phyloP scores from a whole-genome alignment of 2,329 filamentous ascomycete species.

The Truncatella angustata region DNA sequence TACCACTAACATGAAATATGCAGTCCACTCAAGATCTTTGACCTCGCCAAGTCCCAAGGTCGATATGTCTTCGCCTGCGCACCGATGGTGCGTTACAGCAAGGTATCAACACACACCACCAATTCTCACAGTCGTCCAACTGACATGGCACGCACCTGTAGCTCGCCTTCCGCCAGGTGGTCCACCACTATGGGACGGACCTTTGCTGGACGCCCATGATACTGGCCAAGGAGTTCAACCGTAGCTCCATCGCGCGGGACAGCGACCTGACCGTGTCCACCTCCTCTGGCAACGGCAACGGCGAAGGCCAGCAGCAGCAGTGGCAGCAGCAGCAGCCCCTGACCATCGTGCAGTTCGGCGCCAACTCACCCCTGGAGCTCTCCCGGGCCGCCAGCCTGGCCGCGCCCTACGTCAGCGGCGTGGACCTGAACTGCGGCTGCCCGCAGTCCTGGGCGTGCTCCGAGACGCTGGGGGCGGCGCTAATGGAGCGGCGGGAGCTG shows the following conservation, averaged over 20 bases:
- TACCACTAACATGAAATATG: neutral
- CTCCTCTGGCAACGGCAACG: slow-evolving; percentile 18
- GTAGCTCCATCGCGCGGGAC: slow-evolving; percentile 57
- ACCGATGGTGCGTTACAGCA: slow-evolving; percentile 68
- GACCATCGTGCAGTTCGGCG: slow-evolving; percentile 67
- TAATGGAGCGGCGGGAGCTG: slow-evolving; percentile 64
- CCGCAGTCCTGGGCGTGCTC: slow-evolving; percentile 72
- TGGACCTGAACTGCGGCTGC: slow-evolving; percentile 72
- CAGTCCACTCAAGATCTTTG: slow-evolving; percentile 60
- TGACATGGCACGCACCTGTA: slow-evolving; percentile 8
- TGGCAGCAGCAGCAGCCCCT: slow-evolving; percentile 55
- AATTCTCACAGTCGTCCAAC: neutral
- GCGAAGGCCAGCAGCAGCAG: too few relatives aligned
- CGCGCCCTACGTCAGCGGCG: slow-evolving; percentile 59
- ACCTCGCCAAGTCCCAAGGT: slow-evolving; percentile 48
- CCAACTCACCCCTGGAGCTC: slow-evolving; percentile 60
- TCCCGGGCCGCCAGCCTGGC: slow-evolving; percentile 61
- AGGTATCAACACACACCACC: slow-evolving; percentile 33
- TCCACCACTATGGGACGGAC: slow-evolving; percentile 63
- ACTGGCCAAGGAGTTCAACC: slow-evolving; percentile 67
- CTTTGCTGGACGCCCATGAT: slow-evolving; percentile 73
- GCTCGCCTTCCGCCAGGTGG: slow-evolving; percentile 67
- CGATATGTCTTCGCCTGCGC: slow-evolving; percentile 58
- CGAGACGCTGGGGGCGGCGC: slow-evolving; percentile 64
- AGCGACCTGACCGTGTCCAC: slow-evolving; percentile 65